Base-by-base conservation (phyloP, 2,329 filamentous ascomycete genomes). In the Capronia americana region DNA sequence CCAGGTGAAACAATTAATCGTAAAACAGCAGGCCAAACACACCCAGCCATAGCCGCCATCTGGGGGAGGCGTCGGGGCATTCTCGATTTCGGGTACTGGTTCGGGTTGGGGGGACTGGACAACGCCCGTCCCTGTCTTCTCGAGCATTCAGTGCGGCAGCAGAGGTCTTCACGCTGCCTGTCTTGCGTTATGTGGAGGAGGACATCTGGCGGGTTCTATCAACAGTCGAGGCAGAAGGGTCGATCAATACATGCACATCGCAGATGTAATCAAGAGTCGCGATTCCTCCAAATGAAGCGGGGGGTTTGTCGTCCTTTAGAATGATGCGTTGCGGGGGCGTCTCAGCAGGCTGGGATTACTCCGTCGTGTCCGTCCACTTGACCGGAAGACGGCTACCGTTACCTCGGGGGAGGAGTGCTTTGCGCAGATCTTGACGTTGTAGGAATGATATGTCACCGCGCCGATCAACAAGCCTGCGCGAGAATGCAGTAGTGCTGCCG, bases 1-100 rank as follows among this genome's bases (percentile, higher is more conserved):
- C 75, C 75, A 77, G 6, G 71, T 74, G 64, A 76, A 75, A 17
- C 69, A 70, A 57, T 76, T 76, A 63, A 74, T 69, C n/a, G 66
- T 58, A 64, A 75, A 75, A 7, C 66, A 71, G 2, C 68, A 65
- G 2, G 63, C 63, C 28, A 74, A 53, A 62, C 65, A 63, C 6
- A 77, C 64, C 75, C 75, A 77, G 34, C 74, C 75, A 63, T 77
- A 77, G 2, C 75, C 75, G 2, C 75, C 74, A 50, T 77, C 72
- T 2, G 75, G 75, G 11, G 68, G 65, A 26, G 32, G 44, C 34
- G 46, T n/a, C 44, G 20, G 8, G 41, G 32, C 54, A 51, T 46
- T 38, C 17, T 46, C 34, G 2, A n/a, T 44, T 8, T n/a, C 38
- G 14, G 38, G 38, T n/a, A n/a, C 38, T 44, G 6, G 38, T 8